A percentile compares a stretch with the other conserved stretches of the same genome.
These are phyloP conservation scores for Moniliophthora roreri DNA, from an alignment of 1,284 basidiomycete genomes.

Conservation along the genomic window DNA sequence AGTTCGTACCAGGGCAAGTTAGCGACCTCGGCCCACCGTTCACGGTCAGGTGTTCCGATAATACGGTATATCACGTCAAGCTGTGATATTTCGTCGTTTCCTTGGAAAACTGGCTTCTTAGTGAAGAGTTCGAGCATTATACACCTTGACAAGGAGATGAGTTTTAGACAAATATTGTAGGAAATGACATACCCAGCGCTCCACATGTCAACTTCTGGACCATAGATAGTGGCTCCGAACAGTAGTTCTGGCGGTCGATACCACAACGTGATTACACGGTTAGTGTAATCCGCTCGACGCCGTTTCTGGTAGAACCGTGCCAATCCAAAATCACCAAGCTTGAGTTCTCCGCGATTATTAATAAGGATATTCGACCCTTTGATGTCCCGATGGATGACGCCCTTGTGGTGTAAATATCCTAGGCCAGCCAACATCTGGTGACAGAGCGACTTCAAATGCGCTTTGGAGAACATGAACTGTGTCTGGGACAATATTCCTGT, in stretches of 20 bases:
- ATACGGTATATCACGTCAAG: slow-evolving; percentile 90
- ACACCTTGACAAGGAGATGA: slow-evolving; percentile 56
- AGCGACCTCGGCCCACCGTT: slow-evolving; percentile 81
- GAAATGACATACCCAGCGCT: slow-evolving; percentile 81
- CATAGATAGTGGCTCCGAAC: slow-evolving; percentile 95
- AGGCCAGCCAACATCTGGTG: slow-evolving; percentile 93
- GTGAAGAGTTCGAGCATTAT: slow-evolving; percentile 98
- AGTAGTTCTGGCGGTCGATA: slow-evolving; percentile 96
- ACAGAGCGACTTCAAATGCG: slow-evolving; percentile 94
- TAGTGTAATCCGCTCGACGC: slow-evolving; percentile 91
- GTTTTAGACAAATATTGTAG: slow-evolving; percentile 2
- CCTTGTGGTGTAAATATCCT: slow-evolving; percentile 92
- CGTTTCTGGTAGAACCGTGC: slow-evolving; percentile 95
- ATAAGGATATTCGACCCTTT: slow-evolving; percentile 99
- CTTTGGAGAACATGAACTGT: slow-evolving; percentile 79
- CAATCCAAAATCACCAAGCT: slow-evolving; percentile 98
- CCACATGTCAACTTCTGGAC: slow-evolving; percentile 99
- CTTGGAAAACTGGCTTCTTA: slow-evolving; percentile 94
- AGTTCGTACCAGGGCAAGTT: slow-evolving; percentile 98
- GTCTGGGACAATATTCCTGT: slow-evolving; percentile 94
- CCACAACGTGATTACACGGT: slow-evolving; percentile 99
- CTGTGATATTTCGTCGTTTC: slow-evolving; percentile 96
- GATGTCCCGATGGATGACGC: slow-evolving; percentile 97
- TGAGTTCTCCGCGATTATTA: slow-evolving; percentile 90
- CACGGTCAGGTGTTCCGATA: slow-evolving; percentile 85